Evolutionary conservation across 1,139 yeast genomes (phyloP).

Genomic region (Saccharomycopsis hybrid): DNA sequence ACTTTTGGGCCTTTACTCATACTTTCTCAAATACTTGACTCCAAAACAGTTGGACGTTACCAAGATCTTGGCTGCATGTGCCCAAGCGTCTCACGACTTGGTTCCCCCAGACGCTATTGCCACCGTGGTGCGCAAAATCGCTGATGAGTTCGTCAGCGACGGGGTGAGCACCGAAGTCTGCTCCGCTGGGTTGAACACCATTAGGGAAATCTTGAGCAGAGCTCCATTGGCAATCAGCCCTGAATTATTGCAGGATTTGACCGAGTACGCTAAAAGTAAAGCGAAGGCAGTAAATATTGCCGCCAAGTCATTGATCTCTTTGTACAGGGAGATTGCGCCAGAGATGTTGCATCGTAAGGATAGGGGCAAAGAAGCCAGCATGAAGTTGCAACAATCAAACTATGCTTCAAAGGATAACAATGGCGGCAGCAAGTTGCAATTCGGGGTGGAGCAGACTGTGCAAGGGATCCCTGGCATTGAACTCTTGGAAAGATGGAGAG

Average conservation of each 20-base stretch:
- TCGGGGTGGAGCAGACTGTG: conserved; percentile 62
- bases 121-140: conserved; percentile 80
- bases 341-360: conserved; percentile 87
- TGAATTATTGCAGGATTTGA: conserved; percentile 77
- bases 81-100: conserved; percentile 93
- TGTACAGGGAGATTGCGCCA: conserved; percentile 93
- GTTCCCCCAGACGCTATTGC: conserved; percentile 90
- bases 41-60: conserved; percentile 95
- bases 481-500: conserved; percentile 80
- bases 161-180: conserved; percentile 98
- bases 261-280: conserved; percentile 88
- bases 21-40: conserved; percentile 78
- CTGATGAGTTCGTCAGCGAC: conserved; percentile 95
- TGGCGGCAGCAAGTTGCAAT: conserved; percentile 37
- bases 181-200: conserved; percentile 93
- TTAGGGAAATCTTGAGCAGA: conserved; percentile 85
- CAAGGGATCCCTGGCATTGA: conserved; percentile 86
- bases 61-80: conserved; percentile 92
- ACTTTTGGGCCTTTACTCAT: conserved; percentile 83
- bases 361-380: conserved; percentile 85
- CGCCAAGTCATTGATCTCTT: conserved; percentile 78
- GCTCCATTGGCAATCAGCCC: conserved; percentile 92
- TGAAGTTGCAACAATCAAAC: conserved; percentile 54
- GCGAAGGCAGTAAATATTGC: conserved; percentile 93
- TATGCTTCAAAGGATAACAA: conserved; percentile 21